Base-by-base conservation (phyloP, 2,329 filamentous ascomycete genomes). In the Calycina herbarum region DNA sequence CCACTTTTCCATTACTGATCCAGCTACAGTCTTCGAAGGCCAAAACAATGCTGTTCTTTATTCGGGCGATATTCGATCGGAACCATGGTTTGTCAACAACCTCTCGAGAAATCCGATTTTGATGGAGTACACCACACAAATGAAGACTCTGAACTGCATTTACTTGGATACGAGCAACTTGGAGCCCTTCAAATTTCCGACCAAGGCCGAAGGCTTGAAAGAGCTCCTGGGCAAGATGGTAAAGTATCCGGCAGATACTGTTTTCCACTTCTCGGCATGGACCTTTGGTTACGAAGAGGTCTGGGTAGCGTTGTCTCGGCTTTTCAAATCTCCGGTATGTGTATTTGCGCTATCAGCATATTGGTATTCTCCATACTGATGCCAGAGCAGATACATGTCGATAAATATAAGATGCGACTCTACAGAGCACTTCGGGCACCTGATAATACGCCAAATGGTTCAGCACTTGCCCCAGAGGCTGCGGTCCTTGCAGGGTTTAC, bases 261-360 rank as follows among this genome's bases (percentile, higher is more conserved):
- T 90, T 0, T 97, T 97, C 73, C 91, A 96, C 76, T 84, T 98
- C 57, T 86, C 93, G 64, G 86, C 93, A 0, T 97, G 94, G 93
- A 97, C 94, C 0, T 95, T 95, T 74, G 92, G 91, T 0, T 97
- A 97, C 69, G 94, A 98, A 75, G 91, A 96, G 62, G 93, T 97
- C 0, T 97, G 93, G 93, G 81, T 93, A 66, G 90, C 92, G 0
- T 78, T 98, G 0, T 89, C 93, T 0, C 85, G 88, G 27, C 86
- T 87, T 11, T 79, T 97, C 0, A 78, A 85, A 5, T 89, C 89
- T 2, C 84, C 82, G 74, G 89, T 89, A 77, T 65, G 73, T 64
- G 31, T 42, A 38, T 31, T 57, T 54, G 38, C 54, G 13, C 20
- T 13, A 8, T 24, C 8, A 24, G 35, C 5, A 7, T 11, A 15